Percentiles rank a stretch among this genome's conserved stretches.
These are phyloP conservation scores for Falciphora oryzae DNA, from an alignment of 2,329 filamentous ascomycete species.

Conservation along the genomic window DNA sequence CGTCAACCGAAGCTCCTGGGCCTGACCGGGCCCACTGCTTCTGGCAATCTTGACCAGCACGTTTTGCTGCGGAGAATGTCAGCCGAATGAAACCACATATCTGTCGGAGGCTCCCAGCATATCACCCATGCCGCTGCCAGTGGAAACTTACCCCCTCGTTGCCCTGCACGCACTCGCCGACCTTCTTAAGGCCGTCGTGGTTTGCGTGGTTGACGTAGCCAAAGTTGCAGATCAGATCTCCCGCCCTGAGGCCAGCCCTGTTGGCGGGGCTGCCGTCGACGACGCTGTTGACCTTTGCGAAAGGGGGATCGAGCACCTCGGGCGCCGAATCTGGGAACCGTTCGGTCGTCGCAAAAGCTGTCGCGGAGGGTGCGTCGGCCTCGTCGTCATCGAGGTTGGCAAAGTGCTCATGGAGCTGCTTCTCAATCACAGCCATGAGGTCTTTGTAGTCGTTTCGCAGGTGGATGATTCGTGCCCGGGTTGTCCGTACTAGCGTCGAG, in stretches of 20 bases:
- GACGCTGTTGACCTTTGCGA: constrained; percentile 87
- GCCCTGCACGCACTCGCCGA: constrained; percentile 83
- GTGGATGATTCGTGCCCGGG: constrained; percentile 79
- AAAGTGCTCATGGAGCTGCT: constrained; percentile 83
- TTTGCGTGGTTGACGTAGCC: constrained; percentile 79
- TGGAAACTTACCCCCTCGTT: constrained; percentile 77
- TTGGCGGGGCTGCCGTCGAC: constrained; percentile 74
- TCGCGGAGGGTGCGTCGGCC: constrained; percentile 13
- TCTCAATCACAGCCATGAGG: constrained; percentile 78
- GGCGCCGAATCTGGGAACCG: constrained; percentile 28
- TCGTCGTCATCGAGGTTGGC: constrained; percentile 55
- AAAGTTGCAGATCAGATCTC: constrained; percentile 79
- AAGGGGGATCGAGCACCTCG: constrained; percentile 45
- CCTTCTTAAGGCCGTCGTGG: constrained; percentile 77
- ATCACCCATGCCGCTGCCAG: not conserved
- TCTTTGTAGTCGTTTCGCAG: constrained; percentile 91
- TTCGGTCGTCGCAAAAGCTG: constrained; percentile 11
- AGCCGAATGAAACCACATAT: not conserved
- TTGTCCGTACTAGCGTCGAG: constrained; percentile 69
- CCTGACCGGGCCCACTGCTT: constrained; percentile 32
- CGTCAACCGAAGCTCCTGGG: constrained; percentile 57
- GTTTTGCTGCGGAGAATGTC: constrained; percentile 45
- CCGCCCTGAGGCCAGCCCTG: constrained; percentile 69
- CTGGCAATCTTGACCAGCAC: constrained; percentile 61
- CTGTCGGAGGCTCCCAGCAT: not conserved